Conservation (phyloP, 805 yeast species). For the Wickerhamiella hasegawae region DNA sequence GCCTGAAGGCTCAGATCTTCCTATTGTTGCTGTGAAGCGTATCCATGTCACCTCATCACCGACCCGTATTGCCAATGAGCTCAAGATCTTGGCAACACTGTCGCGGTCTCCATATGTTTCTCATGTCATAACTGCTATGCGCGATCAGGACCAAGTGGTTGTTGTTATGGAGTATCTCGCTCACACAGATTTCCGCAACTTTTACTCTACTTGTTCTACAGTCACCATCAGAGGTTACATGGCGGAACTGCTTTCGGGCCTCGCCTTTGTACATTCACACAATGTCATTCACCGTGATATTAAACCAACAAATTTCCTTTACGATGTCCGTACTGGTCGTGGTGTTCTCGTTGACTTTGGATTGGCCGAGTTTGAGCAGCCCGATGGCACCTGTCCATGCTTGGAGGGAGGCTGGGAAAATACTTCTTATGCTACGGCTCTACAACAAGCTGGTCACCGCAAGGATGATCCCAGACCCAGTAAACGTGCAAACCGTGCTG, state of each 20-base stretch:
- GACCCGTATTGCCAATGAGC: slow-evolving; percentile 74
- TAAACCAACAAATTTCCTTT: slow-evolving; percentile 67
- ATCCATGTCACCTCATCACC: slow-evolving; percentile 95
- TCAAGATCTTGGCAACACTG: slow-evolving; percentile 40
- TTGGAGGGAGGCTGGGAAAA: slow-evolving; percentile 8
- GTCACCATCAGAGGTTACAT: slow-evolving; percentile 70
- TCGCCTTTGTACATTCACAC: slow-evolving; percentile 55
- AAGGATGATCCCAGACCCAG: slow-evolving; percentile 80
- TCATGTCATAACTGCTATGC: slow-evolving; percentile 73
- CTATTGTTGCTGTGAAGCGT: slow-evolving; percentile 71
- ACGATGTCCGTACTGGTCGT: slow-evolving; percentile 44
- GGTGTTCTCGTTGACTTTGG: slow-evolving; percentile 92
- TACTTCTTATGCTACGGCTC: slow-evolving; percentile 17
- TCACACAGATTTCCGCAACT: slow-evolving; percentile 79
- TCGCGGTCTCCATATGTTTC: slow-evolving; percentile 49
- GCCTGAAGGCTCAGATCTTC: neutral
- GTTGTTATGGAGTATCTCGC: slow-evolving; percentile 85
- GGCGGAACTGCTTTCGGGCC: slow-evolving; percentile 61
- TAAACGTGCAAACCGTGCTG: slow-evolving; percentile 91
- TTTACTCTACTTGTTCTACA: slow-evolving; percentile 64
- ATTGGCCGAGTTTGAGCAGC: slow-evolving; percentile 50
- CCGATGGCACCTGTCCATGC: slow-evolving; percentile 11
- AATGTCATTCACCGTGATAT: slow-evolving; percentile 86
- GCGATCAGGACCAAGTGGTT: slow-evolving; percentile 81
- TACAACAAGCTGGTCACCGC: slow-evolving; percentile 49